Evolutionary conservation across 129 eudicot species (phyloP), one percentile per base, ranked within the genome.

Genomic region (Pseudognaphalium luteoalbum): DNA sequence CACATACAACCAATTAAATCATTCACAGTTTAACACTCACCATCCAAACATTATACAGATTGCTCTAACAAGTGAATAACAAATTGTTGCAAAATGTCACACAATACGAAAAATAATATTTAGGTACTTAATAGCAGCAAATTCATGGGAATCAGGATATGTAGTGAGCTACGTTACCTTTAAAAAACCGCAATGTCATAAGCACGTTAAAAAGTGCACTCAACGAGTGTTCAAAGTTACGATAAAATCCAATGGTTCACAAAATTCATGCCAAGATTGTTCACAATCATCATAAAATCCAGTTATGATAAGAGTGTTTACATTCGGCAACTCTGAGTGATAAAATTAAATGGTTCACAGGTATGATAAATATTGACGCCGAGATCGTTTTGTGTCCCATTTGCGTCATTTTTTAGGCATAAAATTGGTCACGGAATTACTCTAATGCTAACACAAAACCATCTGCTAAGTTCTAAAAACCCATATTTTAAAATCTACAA

Each of bases 1-100:
- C 62, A 62, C 77, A 64, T 33, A 51, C 7, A 17, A 66, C 35
- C 56, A 67, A 22, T 66, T 44, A 16, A 52, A 58, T 68, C 75
- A 39, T 77, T 77, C 42, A 68, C 44, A 77, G 39, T 52, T 8
- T 63, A 21, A 64, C 61, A 62, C 33, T 19, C 72, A 75, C 12
- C 20, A 15, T 72, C 66, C 34, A 76, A 30, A 25, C 11, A 52
- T 41, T 15, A 60, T 41, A 54, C 1, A 21, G 29, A 33, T 19
- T 32, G 32, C 62, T 71, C 76, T 10, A 72, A 72, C 66, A 71
- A 30, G 66, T 71, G 11, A 33, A 34, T 72, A 39, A 34, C 60
- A 67, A 52, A 14, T 56, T 68, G 50, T 68, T 41, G 47, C 56
- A 58, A 41, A 57, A 17, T 29, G 39, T 16, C 51, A 29, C 29